A percentile compares a stretch with the other conserved stretches of the same genome.
phyloP scores from a whole-genome alignment of 225 moss, liverwort and hornwort genomes.

The Polytrichum commune region DNA sequence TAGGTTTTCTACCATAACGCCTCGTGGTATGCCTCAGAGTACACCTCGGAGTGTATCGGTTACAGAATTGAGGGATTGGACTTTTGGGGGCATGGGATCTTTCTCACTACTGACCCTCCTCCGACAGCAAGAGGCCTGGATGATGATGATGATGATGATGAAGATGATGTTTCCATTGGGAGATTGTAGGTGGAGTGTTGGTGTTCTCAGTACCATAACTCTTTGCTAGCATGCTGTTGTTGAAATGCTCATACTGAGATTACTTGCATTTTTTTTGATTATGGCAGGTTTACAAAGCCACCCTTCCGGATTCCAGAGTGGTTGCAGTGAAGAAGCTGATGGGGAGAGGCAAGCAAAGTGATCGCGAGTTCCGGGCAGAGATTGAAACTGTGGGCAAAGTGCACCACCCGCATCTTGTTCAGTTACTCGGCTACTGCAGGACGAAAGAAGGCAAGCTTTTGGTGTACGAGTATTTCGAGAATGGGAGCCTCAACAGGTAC shows the following conservation, averaged over 20 bases:
- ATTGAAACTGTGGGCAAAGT: conserved; percentile 15
- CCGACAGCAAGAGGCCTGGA: not conserved
- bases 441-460: conserved; percentile 46
- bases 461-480: conserved; percentile 38
- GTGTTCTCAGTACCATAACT: too few relatives aligned
- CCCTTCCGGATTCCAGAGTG: conserved; percentile 6
- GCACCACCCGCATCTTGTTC: conserved; percentile 5
- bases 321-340: conserved; percentile 15
- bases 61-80: too few relatives aligned
- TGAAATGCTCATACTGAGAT: not conserved
- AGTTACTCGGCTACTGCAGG: conserved; percentile 11
- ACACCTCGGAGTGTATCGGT: too few relatives aligned
- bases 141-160: not conserved
- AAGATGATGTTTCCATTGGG: too few relatives aligned
- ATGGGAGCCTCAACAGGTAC: conserved; percentile 13
- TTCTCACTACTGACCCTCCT: too few relatives aligned
- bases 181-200: too few relatives aligned
- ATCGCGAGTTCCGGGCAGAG: conserved; percentile 14
- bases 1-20: not conserved
- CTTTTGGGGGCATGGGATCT: too few relatives aligned
- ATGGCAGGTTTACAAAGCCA: conserved; percentile 13
- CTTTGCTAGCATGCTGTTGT: not conserved
- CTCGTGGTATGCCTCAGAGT: not conserved
- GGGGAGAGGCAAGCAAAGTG: conserved; percentile 10
- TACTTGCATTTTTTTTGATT: not conserved